Percentiles rank a stretch among this genome's conserved stretches.
These are phyloP conservation scores for Ceratocystis colombiana DNA, from an alignment of 2,329 filamentous ascomycete species.

Conservation along the genomic window DNA sequence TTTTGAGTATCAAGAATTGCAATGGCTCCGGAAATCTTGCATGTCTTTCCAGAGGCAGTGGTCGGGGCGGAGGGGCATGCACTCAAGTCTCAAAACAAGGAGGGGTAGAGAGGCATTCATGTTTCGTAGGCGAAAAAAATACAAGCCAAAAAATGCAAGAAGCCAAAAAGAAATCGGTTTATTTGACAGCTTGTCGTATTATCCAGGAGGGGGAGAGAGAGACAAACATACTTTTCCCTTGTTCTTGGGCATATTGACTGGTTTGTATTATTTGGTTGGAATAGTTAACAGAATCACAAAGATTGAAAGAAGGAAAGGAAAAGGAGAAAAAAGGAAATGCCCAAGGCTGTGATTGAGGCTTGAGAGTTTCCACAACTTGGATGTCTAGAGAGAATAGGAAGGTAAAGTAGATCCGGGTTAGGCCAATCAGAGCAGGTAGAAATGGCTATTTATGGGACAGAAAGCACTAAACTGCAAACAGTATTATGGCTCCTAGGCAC, in stretches of 20 bases:
- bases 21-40: too few relatives aligned
- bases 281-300: conserved; percentile 3
- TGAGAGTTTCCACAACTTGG: conserved; percentile 15
- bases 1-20: not conserved
- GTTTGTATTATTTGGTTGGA: conserved; percentile 4
- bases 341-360: conserved; percentile 8
- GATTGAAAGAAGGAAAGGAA: not conserved
- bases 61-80: conserved; percentile 6
- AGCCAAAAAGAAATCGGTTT: not conserved
- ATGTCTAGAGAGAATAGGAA: not conserved
- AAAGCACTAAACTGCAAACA: not conserved
- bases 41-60: not conserved
- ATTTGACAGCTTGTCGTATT: not conserved
- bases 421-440: conserved; percentile 8
- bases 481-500: not conserved
- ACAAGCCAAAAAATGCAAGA: conserved; percentile 10
- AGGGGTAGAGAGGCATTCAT: conserved; percentile 13
- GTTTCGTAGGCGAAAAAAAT: conserved; percentile 9
- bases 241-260: conserved; percentile 81
- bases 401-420: not conserved
- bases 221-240: conserved; percentile 78
- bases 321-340: conserved; percentile 5
- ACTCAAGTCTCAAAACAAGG: not conserved
- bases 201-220: not conserved
- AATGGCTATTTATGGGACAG: not conserved